Base-by-base conservation (phyloP, 768 basidiomycete species). In the Russula sp. region DNA sequence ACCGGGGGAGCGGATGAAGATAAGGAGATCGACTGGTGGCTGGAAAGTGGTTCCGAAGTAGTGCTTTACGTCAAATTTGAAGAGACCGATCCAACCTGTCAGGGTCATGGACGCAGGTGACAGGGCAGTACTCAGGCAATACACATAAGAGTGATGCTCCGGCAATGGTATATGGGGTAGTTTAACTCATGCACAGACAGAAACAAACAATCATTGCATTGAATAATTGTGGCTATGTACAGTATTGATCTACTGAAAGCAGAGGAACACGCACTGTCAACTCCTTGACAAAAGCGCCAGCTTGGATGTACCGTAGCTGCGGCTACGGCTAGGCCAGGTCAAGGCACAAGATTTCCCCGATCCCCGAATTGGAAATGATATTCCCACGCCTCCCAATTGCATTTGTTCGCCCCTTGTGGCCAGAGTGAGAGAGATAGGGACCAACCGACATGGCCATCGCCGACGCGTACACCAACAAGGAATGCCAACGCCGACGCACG, bases 21-120 rank as follows among this genome's bases (percentile, higher is more conserved):
- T 13, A 80, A 80, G 59, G 80, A 84, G 57, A 71, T 91, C 47
- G 82, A 79, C 62, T 91, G 88, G 88, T 81, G 91, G 6, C 70
- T 92, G 42, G 87, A 90, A 61, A 79, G 81, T 8, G 80, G 71
- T 20, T 75, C 77, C 59, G 70, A 75, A 61, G 68, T 82, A 32
- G 50, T 73, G 4, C 61, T 72, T 44, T 66, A 64, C 56, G 42
- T 57, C 50, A 60, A 54, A 40, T 20, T 65, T 31, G 47, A 42
- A 16, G 4, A 18, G 22, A 31, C 6, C 6, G 32, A 10, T 27
- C 14, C 9, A 8, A 39, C 34, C n/a, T 22, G 35, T 27, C 27
- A 49, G 16, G 31, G 37, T 32, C 31, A 9, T 11, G 6, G 27
- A 58, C 8, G 10, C 10, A 7, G 10, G 16, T 27, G 4, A 20